Base-by-base conservation (phyloP, 306 rosid species). In the Castanospermum australe region DNA sequence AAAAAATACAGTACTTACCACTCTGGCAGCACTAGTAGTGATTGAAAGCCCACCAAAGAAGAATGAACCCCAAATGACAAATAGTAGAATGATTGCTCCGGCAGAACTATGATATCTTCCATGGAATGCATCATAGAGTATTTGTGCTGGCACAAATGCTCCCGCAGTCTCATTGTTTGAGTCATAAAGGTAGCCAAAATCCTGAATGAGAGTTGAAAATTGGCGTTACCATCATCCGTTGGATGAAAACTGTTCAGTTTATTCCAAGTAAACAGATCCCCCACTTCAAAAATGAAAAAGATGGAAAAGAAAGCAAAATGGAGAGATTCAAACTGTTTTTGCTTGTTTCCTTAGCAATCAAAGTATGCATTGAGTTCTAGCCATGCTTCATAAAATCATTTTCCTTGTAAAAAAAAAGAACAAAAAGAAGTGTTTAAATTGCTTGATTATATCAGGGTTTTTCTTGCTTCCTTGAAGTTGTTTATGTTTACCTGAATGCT, bases 11-110 rank as follows among this genome's bases (percentile, higher is more conserved):
- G 67, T n/a, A n/a, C 87, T 78, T 83, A 92, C 97, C 52, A 93
- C 98, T 88, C 98, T 87, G 20, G 98, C 98, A 42, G 94, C 98
- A 83, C 97, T 91, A 0, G 97, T 91, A 13, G 98, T 93, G 73
- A 91, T 89, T 50, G 97, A 93, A 75, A 91, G 94, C 15, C 98
- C 98, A 8, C 97, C 94, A 64, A 91, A 93, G 90, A 91, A 93
- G 83, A 91, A 93, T 8, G 98, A 93, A 68, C 93, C 98, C 94
- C 94, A 93, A 57, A 91, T 93, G 79, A 93, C 18, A 52, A 79
- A 87, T 20, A 93, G 87, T 18, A 93, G 75, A 61, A 93, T 60
- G 75, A 89, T 89, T 35, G 97, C 98, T 64, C 94, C 97, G 4
- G 82, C 67, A 20, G 88, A 78, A 84, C 57, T 93, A 6, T 92